Conservation (phyloP, 805 yeast genomes). For the Myxozyma mucilagina region DNA sequence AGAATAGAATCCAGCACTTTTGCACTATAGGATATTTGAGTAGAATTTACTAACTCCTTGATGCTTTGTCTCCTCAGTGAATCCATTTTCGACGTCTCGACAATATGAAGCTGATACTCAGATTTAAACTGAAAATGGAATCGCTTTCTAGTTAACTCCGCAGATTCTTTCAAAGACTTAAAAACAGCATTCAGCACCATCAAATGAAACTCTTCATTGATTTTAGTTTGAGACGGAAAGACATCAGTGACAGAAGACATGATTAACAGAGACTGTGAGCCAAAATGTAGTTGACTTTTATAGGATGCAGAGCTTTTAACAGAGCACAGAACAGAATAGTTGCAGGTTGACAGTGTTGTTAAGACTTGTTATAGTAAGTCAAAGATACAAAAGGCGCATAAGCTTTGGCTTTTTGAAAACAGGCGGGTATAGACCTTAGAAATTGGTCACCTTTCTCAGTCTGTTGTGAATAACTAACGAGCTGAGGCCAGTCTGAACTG, state of each 20-base stretch:
- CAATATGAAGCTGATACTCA: not conserved
- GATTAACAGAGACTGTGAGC: not conserved
- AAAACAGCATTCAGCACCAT: not conserved
- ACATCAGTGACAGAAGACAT: not conserved
- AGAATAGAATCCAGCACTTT: not conserved
- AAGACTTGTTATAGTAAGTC: too few species aligned
- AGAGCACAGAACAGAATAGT: too few species aligned
- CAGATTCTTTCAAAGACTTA: not conserved
- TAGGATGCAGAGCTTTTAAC: too few species aligned
- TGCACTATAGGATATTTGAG: not conserved
- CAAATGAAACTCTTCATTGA: slow-evolving; percentile 1
- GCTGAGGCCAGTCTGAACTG: too few species aligned
- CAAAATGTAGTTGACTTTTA: not conserved
- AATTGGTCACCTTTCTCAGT: too few species aligned
- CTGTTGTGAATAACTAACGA: too few species aligned
- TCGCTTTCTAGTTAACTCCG: not conserved
- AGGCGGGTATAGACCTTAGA: too few species aligned
- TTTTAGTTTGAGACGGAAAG: not conserved
- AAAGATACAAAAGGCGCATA: too few species aligned
- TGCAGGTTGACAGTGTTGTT: too few species aligned
- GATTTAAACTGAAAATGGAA: not conserved
- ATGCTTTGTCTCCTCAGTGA: not conserved
- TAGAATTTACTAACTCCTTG: not conserved
- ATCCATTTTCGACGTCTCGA: not conserved
- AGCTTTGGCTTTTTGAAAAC: too few species aligned